A percentile compares a stretch with the other conserved stretches of the same genome.
Conservation (phyloP, 2,329 filamentous ascomycete genomes). For the Hypomyces rosellus region DNA sequence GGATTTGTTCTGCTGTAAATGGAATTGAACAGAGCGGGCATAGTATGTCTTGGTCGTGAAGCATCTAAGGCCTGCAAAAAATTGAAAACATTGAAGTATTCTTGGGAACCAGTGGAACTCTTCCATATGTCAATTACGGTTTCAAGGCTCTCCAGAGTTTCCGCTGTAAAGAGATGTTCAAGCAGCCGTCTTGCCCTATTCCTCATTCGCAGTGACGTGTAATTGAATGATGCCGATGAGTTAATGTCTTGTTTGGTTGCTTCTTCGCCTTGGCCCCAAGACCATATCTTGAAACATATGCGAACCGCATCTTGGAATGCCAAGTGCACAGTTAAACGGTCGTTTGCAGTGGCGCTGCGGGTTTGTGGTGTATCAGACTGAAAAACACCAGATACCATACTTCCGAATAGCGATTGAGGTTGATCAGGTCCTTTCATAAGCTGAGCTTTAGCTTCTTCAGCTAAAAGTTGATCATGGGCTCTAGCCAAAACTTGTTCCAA, state of each 20-base stretch:
- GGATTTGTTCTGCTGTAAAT: slow-evolving; percentile 94
- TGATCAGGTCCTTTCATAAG: slow-evolving; percentile 73
- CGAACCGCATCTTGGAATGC: slow-evolving; percentile 94
- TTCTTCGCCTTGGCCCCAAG: slow-evolving; percentile 70
- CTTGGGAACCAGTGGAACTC: slow-evolving; percentile 38
- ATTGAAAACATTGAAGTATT: slow-evolving; percentile 66
- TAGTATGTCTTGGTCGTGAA: slow-evolving; percentile 81
- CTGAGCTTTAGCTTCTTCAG: slow-evolving; percentile 65
- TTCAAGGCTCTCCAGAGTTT: slow-evolving; percentile 88
- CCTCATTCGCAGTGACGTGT: slow-evolving; percentile 84
- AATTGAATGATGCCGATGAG: slow-evolving; percentile 76
- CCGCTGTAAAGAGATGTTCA: slow-evolving; percentile 87
- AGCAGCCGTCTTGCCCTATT: slow-evolving; percentile 82
- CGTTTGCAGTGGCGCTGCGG: slow-evolving; percentile 85
- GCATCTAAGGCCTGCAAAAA: slow-evolving; percentile 87
- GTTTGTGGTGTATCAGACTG: slow-evolving; percentile 68
- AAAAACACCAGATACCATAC: slow-evolving; percentile 89
- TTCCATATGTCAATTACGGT: slow-evolving; percentile 84
- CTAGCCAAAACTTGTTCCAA: slow-evolving; percentile 84
- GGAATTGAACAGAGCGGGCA: slow-evolving; percentile 91
- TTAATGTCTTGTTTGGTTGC: slow-evolving; percentile 53
- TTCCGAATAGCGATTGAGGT: slow-evolving; percentile 83
- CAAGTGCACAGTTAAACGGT: slow-evolving; percentile 85
- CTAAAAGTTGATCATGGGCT: slow-evolving; percentile 74
- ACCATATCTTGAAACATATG: slow-evolving; percentile 91